Base-by-base conservation (phyloP, 371 early-diverging fungal genomes). In the Coemansia sp. region DNA sequence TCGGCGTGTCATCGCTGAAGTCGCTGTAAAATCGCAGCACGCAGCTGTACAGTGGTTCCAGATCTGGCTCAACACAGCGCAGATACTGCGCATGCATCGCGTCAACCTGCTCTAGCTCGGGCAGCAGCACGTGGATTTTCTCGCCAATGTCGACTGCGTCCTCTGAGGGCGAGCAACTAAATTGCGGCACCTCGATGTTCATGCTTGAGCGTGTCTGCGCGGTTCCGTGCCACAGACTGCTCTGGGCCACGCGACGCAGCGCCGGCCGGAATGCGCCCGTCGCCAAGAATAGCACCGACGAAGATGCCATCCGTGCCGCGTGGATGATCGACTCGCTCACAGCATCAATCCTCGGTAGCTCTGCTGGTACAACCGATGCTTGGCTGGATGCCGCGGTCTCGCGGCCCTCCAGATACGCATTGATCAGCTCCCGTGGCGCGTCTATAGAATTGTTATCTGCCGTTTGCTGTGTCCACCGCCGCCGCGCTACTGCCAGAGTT, bases 121-220 rank as follows among this genome's bases (percentile, higher is more conserved):
- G 67, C 34, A 77, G 58, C 55, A 77, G 44, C 14, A 77, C 47
- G 40, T 77, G 69, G 52, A 77, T 71, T 48, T 72, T 65, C 39
- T 77, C 77, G 54, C 77, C 77, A 33, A 77, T 58, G 4, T 70
- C 78, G 4, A 75, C 65, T n/a, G 67, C 77, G 51, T 77, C 67
- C 33, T 68, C 69, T 1, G 77, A 77, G 11, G 77, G 77, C 49
- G 77, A 72, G 49, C 58, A 53, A 60, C 77, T 77, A 47, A 77
- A 77, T 39, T 44, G 57, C 33, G 78, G 74, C 16, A 78, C 56
- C 1, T 34, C 54, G 5, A 77, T 60, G 46, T 77, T 70, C 70
- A 66, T 77, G 62, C 63, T 63, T 24, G 77, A 67, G 49, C 58
- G 39, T 62, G 72, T 69, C 24, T 24, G 24, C 56, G 68, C 24